Conservation (phyloP, 495 filamentous ascomycete species). For the Astrothelium macrocarpum region DNA sequence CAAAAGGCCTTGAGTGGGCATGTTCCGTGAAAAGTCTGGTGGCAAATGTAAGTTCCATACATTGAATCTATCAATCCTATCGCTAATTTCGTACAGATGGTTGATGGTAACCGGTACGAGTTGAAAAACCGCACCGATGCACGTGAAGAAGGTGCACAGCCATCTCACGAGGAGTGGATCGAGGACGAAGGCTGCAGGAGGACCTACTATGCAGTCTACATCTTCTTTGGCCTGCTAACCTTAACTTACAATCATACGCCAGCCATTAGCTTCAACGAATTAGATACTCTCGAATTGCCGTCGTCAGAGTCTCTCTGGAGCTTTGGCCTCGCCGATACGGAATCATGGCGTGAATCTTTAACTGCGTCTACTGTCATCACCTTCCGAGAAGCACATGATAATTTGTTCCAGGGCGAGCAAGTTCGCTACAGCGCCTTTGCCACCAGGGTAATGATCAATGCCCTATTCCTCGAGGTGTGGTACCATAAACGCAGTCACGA, state of each 20-base stretch:
- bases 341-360: constrained; percentile 70
- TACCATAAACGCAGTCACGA: constrained; percentile 96
- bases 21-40: constrained; percentile 97
- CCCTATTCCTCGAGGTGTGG: constrained; percentile 97
- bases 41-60: constrained; percentile 52
- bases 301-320: constrained; percentile 96
- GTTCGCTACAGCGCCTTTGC: constrained; percentile 95
- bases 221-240: constrained; percentile 95
- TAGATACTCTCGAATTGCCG: constrained; percentile 84
- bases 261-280: constrained; percentile 94
- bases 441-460: constrained; percentile 97
- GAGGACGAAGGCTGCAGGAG: constrained; percentile 93
- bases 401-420: constrained; percentile 84
- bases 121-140: constrained; percentile 83
- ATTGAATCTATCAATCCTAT: background rate
- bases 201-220: constrained; percentile 98
- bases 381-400: constrained; percentile 88
- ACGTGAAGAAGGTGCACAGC: constrained; percentile 64
- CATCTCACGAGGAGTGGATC: constrained; percentile 85
- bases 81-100: constrained; percentile 53
- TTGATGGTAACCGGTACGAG: constrained; percentile 93
- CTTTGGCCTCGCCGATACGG: constrained; percentile 67
- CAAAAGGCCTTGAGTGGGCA: constrained; percentile 96
- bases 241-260: constrained; percentile 97
- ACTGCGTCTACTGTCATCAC: constrained; percentile 62